Percentiles rank a stretch among this genome's conserved stretches.
These are phyloP conservation scores for Lasiodiplodia citricola DNA, from an alignment of 2,329 filamentous ascomycete species.

Conservation along the genomic window DNA sequence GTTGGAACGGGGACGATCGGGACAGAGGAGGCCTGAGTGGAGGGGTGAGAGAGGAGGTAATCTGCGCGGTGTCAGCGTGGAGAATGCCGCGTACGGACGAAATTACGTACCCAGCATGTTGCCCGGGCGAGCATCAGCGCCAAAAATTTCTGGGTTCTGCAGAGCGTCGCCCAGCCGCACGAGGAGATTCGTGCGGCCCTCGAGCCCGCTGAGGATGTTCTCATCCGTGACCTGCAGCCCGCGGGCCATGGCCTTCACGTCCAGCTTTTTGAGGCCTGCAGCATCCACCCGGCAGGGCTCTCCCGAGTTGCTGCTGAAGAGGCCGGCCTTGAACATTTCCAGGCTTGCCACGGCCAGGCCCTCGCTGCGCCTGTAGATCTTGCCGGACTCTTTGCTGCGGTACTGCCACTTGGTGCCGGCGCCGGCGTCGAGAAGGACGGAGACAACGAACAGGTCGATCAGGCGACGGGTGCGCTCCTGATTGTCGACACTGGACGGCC, in stretches of 20 bases:
- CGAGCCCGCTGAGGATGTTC: slow-evolving; percentile 83
- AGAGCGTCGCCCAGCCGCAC: slow-evolving; percentile 77
- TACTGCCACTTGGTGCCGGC: slow-evolving; percentile 92
- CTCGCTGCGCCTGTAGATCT: slow-evolving; percentile 82
- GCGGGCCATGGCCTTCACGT: slow-evolving; percentile 73
- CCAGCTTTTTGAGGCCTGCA: slow-evolving; percentile 75
- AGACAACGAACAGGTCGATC: slow-evolving; percentile 79
- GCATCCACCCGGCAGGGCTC: slow-evolving; percentile 93
- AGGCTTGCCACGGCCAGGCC: slow-evolving; percentile 78
- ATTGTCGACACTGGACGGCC: slow-evolving; percentile 71
- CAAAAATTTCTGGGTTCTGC: slow-evolving; percentile 82
- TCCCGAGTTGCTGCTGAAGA: slow-evolving; percentile 80
- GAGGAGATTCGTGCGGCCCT: slow-evolving; percentile 82
- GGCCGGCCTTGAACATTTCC: slow-evolving; percentile 93
- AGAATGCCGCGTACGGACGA: background rate
- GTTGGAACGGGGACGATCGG: slow-evolving; percentile 87
- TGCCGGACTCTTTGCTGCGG: slow-evolving; percentile 86
- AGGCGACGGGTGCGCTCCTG: slow-evolving; percentile 76
- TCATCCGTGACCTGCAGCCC: slow-evolving; percentile 83
- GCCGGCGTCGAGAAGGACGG: slow-evolving; percentile 83
- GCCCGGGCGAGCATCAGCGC: slow-evolving; percentile 80
- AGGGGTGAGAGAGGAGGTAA: slow-evolving; percentile 88
- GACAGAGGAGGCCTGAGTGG: slow-evolving; percentile 85
- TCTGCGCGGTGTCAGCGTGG: slow-evolving; percentile 59
- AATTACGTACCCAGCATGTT: slow-evolving; percentile 81